Evolutionary conservation across 2,329 filamentous ascomycete genomes (phyloP).

Genomic region (Teratosphaeria epicoccoides): DNA sequence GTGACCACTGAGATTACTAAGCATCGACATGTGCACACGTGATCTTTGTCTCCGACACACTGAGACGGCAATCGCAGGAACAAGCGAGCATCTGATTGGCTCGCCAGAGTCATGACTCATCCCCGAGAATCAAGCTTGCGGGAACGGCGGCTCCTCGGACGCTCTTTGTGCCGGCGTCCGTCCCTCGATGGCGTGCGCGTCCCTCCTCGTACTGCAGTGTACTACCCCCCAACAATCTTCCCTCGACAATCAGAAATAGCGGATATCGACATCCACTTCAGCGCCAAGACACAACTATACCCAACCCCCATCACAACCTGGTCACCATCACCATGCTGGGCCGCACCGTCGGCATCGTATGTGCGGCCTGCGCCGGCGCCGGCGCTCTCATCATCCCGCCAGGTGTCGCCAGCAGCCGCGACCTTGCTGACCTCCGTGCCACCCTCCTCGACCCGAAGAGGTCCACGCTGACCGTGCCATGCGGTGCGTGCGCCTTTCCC

Average conservation of each 20-base stretch:
- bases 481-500: constrained; percentile 43
- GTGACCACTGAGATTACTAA: too few relatives aligned
- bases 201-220: neutral
- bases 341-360: constrained; percentile 22
- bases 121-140: neutral
- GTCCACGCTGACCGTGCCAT: constrained; percentile 41
- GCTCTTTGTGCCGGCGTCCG: neutral
- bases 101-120: neutral
- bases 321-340: constrained; percentile 20
- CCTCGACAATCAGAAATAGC: neutral
- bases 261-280: neutral
- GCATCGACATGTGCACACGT: too few relatives aligned
- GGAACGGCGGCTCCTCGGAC: neutral
- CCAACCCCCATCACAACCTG: neutral
- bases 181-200: neutral
- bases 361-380: constrained; percentile 22
- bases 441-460: constrained; percentile 27
- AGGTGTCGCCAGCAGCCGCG: constrained; percentile 29
- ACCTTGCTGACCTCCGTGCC: neutral
- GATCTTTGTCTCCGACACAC: too few relatives aligned
- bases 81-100: too few relatives aligned
- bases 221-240: neutral
- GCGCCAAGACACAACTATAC: neutral
- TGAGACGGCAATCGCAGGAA: too few relatives aligned
- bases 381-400: constrained; percentile 46